Base-by-base conservation (phyloP, 306 rosid species). In the Quercus robur region DNA sequence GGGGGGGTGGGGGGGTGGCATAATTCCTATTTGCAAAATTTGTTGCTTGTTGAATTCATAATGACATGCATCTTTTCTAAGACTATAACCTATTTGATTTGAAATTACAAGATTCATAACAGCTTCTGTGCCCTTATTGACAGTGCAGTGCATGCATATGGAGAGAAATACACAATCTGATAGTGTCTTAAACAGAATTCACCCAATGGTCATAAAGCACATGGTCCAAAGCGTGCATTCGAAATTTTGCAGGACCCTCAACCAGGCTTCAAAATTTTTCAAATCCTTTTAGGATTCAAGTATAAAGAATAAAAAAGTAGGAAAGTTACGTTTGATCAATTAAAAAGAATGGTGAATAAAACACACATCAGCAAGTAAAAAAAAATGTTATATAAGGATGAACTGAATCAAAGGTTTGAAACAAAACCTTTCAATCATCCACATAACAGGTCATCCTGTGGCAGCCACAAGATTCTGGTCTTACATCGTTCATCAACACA, bases 401-500 rank as follows among this genome's bases (percentile, higher is more conserved):
- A 70, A 81, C 75, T 55, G 49, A 85, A 68, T 80, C 67, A 49
- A 61, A 81, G 82, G 69, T 82, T 84, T 44, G 56, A 83, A 74
- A 58, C 26, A 82, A 68, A 79, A 81, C 86, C 90, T 81, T 79
- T 56, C 26, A 80, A 61, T 59, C 70, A 82, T 81, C 78, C 80
- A 81, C 77, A 85, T 79, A 75, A 75, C 82, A 81, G 75, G 81
- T 82, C 78, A 83, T 82, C 86, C 84, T 69, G 13, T 67, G 81
- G 84, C 74, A 81, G 85, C 90, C 88, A 80, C 83, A 79, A 79
- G 84, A 87, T 75, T 82, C 80, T 80, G 79, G 81, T 77, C 77
- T 51, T 84, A 81, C 75, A 84, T 80, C 83, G 82, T 89, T 87
- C 85, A 44, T 82, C 82, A 87, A 72, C 84, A 87, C 82, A 82